Percentiles rank a stretch among this genome's conserved stretches.
Evolutionary conservation across 2,329 filamentous ascomycete species (phyloP).

Genomic region (Botrytis fragariae): DNA sequence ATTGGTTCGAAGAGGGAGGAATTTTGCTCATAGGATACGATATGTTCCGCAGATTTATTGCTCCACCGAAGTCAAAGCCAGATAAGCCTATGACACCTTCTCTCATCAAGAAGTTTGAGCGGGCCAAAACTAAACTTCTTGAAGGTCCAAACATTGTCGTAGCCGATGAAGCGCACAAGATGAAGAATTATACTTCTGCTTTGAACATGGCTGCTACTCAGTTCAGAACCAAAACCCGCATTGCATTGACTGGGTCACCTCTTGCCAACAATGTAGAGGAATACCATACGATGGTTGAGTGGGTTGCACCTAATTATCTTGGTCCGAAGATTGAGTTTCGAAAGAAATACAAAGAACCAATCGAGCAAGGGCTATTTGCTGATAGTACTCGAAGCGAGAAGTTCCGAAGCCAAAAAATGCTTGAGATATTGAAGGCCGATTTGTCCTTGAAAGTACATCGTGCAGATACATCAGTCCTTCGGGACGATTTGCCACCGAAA

Average conservation of each 20-base stretch:
- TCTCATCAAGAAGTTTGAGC: background rate
- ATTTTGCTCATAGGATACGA: slow-evolving; percentile 75
- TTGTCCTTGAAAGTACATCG: slow-evolving; percentile 78
- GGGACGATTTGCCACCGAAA: slow-evolving; percentile 68
- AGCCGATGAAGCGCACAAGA: slow-evolving; percentile 77
- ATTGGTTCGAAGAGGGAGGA: slow-evolving; percentile 66
- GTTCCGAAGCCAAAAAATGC: slow-evolving; percentile 60
- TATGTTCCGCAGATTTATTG: slow-evolving; percentile 55
- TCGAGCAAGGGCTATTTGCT: slow-evolving; percentile 65
- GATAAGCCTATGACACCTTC: background rate
- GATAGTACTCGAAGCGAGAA: slow-evolving; percentile 60
- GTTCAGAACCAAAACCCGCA: slow-evolving; percentile 67
- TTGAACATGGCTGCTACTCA: slow-evolving; percentile 53
- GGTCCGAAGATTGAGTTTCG: slow-evolving; percentile 67
- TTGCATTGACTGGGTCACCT: slow-evolving; percentile 85
- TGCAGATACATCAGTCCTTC: slow-evolving; percentile 65
- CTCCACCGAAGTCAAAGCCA: slow-evolving; percentile 39
- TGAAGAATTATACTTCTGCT: slow-evolving; percentile 64
- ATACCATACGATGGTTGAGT: slow-evolving; percentile 84
- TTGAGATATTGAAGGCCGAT: slow-evolving; percentile 67
- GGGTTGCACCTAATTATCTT: slow-evolving; percentile 78
- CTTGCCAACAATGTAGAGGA: slow-evolving; percentile 81
- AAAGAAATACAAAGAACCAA: slow-evolving; percentile 67
- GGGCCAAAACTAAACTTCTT: slow-evolving; percentile 47
- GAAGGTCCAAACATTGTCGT: slow-evolving; percentile 69